Conservation (phyloP, 2,329 filamentous ascomycete species). For the Colletotrichum sp. region DNA sequence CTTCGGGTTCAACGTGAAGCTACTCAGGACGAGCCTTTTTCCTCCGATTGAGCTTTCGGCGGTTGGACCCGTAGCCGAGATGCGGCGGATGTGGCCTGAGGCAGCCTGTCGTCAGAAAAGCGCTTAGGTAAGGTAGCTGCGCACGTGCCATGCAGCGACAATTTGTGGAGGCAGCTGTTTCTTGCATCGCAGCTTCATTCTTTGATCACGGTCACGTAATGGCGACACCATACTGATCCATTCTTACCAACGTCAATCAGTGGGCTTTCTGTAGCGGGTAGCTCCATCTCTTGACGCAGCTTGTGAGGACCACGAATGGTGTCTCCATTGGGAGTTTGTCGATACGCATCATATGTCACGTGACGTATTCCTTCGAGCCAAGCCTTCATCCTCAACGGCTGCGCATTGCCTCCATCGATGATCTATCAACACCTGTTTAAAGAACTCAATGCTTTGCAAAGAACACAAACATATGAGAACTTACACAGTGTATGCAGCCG, state of each 20-base stretch:
- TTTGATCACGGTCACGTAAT: background rate
- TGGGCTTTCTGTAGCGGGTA: background rate
- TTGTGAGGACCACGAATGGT: background rate
- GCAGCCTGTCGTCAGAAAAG: background rate
- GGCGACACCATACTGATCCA: background rate
- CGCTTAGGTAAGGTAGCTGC: background rate
- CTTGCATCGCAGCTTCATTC: background rate
- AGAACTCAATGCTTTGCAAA: background rate
- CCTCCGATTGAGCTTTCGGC: constrained; percentile 28
- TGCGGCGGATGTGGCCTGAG: constrained; percentile 29
- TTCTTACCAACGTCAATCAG: background rate
- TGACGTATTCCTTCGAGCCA: background rate
- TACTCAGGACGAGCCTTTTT: constrained; percentile 46
- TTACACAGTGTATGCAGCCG: background rate
- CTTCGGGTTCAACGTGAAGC: constrained; percentile 34
- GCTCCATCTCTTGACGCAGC: background rate
- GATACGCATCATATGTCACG: background rate
- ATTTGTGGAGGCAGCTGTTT: background rate
- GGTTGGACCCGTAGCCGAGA: constrained; percentile 40
- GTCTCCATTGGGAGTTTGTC: background rate
- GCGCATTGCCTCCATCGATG: background rate
- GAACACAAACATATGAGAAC: background rate
- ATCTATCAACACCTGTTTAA: background rate
- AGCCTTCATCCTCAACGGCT: no score
- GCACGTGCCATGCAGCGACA: background rate